Percentiles rank a stretch among this genome's conserved stretches.
These are phyloP conservation scores for Santalum album DNA, from an alignment of 164 flowering plant species.

Conservation along the genomic window DNA sequence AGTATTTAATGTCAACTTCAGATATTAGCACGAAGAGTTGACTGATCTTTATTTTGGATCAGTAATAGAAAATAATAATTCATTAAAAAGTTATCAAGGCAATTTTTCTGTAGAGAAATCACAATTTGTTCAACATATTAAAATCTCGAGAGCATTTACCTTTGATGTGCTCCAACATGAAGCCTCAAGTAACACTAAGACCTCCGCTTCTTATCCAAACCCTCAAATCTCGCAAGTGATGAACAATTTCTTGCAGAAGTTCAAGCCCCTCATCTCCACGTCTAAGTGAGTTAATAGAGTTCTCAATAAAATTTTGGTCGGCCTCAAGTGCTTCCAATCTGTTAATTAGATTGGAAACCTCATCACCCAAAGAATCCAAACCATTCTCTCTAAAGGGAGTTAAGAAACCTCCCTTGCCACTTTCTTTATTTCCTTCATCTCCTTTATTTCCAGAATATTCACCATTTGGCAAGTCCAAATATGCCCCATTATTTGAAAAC, in stretches of 20 bases:
- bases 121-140: too few relatives aligned
- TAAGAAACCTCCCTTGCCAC: not conserved
- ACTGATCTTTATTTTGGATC: too few relatives aligned
- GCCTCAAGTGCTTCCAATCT: conserved; percentile 55
- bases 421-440: too few relatives aligned
- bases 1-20: too few relatives aligned
- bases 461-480: conserved; percentile 8
- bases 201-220: conserved; percentile 8
- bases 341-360: conserved; percentile 36
- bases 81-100: too few relatives aligned
- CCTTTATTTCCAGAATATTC: conserved; percentile 8
- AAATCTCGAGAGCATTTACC: too few relatives aligned
- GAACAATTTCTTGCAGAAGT: conserved; percentile 57
- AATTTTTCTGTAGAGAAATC: too few relatives aligned
- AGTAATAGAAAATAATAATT: too few relatives aligned
- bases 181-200: too few relatives aligned
- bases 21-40: too few relatives aligned
- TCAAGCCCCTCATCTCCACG: conserved; percentile 50
- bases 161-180: too few relatives aligned
- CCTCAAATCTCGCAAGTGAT: conserved; percentile 47
- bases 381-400: conserved; percentile 2
- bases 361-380: conserved; percentile 17
- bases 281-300: conserved; percentile 35
- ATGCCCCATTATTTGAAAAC: conserved; percentile 5
- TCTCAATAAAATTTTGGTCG: conserved; percentile 46